Evolutionary conservation across 2,329 filamentous ascomycete genomes (phyloP), one percentile per base, ranked within the genome.

Genomic region (Colletotrichum sansevieriae): DNA sequence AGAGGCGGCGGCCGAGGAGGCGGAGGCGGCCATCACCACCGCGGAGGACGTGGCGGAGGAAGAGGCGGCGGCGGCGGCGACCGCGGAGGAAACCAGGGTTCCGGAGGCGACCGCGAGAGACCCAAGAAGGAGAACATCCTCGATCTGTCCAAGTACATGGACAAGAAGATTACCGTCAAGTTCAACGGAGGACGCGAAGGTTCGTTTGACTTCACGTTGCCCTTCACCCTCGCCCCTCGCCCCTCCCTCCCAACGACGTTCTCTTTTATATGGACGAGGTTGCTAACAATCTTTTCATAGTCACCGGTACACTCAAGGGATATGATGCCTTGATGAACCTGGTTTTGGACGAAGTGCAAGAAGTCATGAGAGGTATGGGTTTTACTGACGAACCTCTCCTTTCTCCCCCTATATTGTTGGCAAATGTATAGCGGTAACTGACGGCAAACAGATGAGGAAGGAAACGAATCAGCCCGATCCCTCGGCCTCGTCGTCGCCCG

Each of bases 51-150:
- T 59, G 78, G 82, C 70, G 87, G 83, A 65, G 82, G 79, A 41
- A 76, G 78, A 67, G 80, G 76, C 61, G 79, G 77, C 43, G 76
- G 75, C 41, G 75, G 75, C 44, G 81, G 81, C 58, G 80, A 83
- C 65, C 80, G 85, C 69, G 67, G 67, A 39, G 67, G 56, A 25
- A 83, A 66, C 56, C 65, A 65, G 43, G 57, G 71, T 35, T 41
- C 68, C 41, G 60, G 58, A 43, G 73, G 72, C 57, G 79, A 87
- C 70, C 83, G 87, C 73, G 93, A 97, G 82, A 89, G 91, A 75
- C 93, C 94, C 70, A 98, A 97, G 89, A 98, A 98, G 86, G 96
- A 99, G 82, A 98, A 98, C 80, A 99, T 99, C 75, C 88, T 99
- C 62, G 95, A 99, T 78, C 82, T 99, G 76, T 90, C 87, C 78